These are phyloP conservation scores for Carallia pectinifolia DNA, from an alignment of 345 rosid genomes.

Conservation along the genomic window DNA sequence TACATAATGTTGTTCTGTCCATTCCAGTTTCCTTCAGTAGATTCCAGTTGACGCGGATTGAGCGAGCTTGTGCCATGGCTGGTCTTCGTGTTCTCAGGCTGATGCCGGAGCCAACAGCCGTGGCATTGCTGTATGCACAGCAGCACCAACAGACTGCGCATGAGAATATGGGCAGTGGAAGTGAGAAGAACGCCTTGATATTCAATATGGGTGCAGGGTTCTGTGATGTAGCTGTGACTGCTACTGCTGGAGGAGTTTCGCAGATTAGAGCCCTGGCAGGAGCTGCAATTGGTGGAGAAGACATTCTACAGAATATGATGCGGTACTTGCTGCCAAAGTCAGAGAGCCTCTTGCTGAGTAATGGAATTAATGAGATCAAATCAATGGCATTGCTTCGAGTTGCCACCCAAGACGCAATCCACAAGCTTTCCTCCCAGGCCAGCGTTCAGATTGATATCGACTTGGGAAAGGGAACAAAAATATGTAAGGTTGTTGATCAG, in stretches of 20 bases:
- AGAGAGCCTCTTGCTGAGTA: slow-evolving; percentile 43
- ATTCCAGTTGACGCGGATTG: slow-evolving; percentile 74
- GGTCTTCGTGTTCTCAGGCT: slow-evolving; percentile 80
- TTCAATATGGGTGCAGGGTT: slow-evolving; percentile 92
- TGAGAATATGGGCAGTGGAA: slow-evolving; percentile 78
- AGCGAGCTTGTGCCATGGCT: slow-evolving; percentile 90
- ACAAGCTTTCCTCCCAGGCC: slow-evolving; percentile 48
- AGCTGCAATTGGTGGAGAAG: slow-evolving; percentile 76
- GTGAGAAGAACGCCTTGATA: slow-evolving; percentile 77
- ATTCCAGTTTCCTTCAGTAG: slow-evolving; percentile 82
- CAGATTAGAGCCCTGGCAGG: slow-evolving; percentile 81
- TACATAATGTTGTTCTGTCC: slow-evolving; percentile 72
- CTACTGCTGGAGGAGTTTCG: slow-evolving; percentile 95
- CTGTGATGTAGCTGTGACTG: slow-evolving; percentile 73
- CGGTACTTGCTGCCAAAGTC: slow-evolving; percentile 46
- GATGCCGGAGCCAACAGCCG: slow-evolving; percentile 91
- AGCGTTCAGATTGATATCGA: slow-evolving; percentile 60
- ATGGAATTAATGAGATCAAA: slow-evolving; percentile 39
- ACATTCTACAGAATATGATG: slow-evolving; percentile 73
- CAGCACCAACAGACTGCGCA: slow-evolving; percentile 68
- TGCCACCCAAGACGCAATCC: slow-evolving; percentile 73
- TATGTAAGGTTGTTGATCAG: slow-evolving; percentile 46
- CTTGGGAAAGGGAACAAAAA: slow-evolving; percentile 54
- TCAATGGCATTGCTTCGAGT: slow-evolving; percentile 62
- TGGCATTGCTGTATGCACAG: slow-evolving; percentile 81